Evolutionary conservation across 805 yeast genomes (phyloP).

Genomic region (Yarrowia sp.): DNA sequence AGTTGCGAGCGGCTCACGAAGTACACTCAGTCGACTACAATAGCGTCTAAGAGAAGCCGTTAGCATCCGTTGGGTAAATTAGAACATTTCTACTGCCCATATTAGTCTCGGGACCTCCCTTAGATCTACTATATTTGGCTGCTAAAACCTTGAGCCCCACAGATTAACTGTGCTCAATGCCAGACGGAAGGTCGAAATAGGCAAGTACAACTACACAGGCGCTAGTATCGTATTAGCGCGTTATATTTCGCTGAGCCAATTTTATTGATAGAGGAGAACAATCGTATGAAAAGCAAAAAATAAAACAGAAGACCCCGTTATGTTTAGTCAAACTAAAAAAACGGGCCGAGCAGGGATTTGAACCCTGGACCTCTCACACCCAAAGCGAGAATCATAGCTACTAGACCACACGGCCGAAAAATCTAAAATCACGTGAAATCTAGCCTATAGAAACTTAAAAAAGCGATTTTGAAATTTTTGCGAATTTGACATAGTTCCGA

Average conservation of each 20-base stretch:
- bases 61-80: too few species aligned
- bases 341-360: constrained; percentile 48
- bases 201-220: too few species aligned
- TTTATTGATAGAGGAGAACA: too few species aligned
- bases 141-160: constrained; percentile 9
- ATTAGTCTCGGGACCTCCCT: neutral
- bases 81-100: too few species aligned
- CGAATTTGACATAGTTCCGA: neutral
- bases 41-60: too few species aligned
- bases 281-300: too few species aligned
- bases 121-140: neutral
- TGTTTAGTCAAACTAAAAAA: constrained; percentile 31
- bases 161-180: neutral
- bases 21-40: too few species aligned
- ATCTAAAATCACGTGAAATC: constrained; percentile 8
- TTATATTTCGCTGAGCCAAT: too few species aligned
- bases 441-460: neutral
- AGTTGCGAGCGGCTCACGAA: too few species aligned
- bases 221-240: too few species aligned
- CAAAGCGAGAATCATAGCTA: constrained; percentile 48
- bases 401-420: constrained; percentile 47
- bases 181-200: too few species aligned
- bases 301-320: neutral
- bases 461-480: neutral
- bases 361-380: constrained; percentile 49